phyloP scores from a whole-genome alignment of 2,329 filamentous ascomycete genomes.

The Ophiostoma sp. region DNA sequence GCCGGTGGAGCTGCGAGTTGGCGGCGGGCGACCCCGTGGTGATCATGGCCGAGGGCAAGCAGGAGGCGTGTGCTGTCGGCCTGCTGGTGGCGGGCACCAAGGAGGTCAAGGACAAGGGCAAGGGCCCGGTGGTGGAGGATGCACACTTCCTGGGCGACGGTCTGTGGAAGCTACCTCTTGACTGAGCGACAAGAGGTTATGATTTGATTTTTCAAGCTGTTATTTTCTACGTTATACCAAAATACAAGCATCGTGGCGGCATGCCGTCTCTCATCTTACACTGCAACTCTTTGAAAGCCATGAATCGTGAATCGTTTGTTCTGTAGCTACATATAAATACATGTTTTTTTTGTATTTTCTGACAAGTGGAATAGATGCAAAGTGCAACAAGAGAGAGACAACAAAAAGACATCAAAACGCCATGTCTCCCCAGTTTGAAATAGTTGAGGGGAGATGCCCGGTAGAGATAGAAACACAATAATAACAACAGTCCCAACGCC shows the following conservation, averaged over 20 bases:
- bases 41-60: constrained; percentile 88
- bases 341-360: constrained; percentile 5
- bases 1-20: constrained; percentile 61
- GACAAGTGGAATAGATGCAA: constrained; percentile 10
- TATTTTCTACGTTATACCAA: constrained; percentile 6
- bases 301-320: not conserved
- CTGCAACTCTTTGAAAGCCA: not conserved
- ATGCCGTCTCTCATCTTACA: not conserved
- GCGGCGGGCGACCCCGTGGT: constrained; percentile 79
- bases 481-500: not conserved
- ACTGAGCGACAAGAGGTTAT: constrained; percentile 33
- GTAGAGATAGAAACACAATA: not conserved
- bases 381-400: not conserved
- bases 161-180: constrained; percentile 66
- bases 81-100: constrained; percentile 76
- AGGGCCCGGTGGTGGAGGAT: constrained; percentile 89
- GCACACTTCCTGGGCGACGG: constrained; percentile 93
- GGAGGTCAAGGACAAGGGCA: constrained; percentile 90
- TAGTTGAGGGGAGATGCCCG: constrained; percentile 10
- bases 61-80: constrained; percentile 83
- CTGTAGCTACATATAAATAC: constrained; percentile 1
- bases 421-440: constrained; percentile 5
- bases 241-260: not conserved
- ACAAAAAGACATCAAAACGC: constrained; percentile 10
- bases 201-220: not conserved